Evolutionary conservation across 2,329 filamentous ascomycete genomes (phyloP).

Genomic region (Thyridium curvatum): DNA sequence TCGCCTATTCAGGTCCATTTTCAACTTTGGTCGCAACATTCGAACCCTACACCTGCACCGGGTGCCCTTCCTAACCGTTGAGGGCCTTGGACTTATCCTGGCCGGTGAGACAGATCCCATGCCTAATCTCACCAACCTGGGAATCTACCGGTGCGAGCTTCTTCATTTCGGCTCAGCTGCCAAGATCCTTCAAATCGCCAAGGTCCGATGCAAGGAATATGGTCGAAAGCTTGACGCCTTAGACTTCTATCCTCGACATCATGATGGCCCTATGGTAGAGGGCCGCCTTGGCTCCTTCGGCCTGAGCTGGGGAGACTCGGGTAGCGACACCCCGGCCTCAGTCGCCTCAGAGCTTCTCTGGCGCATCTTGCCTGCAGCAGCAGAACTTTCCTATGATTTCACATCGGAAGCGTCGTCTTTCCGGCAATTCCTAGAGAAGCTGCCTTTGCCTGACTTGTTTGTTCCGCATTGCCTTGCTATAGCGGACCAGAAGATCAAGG

Average conservation of each 20-base stretch:
- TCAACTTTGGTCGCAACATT: neutral
- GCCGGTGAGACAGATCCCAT: neutral
- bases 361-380: neutral
- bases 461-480: neutral
- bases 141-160: conserved; percentile 4
- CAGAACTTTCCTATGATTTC: conserved; percentile 1
- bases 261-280: conserved; percentile 4
- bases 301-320: conserved; percentile 5
- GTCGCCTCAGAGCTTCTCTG: conserved; percentile 2
- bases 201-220: neutral
- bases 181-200: conserved; percentile 1
- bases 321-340: conserved; percentile 1
- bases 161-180: conserved; percentile 3
- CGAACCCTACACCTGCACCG: conserved; percentile 4
- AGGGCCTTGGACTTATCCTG: conserved; percentile 1
- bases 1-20: neutral
- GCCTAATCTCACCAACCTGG: neutral
- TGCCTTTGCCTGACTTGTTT: conserved; percentile 4
- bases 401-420: conserved; percentile 1
- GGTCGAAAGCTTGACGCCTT: neutral
- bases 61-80: conserved; percentile 2
- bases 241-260: conserved; percentile 8
- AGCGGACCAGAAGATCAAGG: too few relatives aligned
- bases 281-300: conserved; percentile 7
- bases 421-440: conserved; percentile 5